Conservation (phyloP, 2,329 filamentous ascomycete genomes). For the Teratosphaeria epicoccoides region DNA sequence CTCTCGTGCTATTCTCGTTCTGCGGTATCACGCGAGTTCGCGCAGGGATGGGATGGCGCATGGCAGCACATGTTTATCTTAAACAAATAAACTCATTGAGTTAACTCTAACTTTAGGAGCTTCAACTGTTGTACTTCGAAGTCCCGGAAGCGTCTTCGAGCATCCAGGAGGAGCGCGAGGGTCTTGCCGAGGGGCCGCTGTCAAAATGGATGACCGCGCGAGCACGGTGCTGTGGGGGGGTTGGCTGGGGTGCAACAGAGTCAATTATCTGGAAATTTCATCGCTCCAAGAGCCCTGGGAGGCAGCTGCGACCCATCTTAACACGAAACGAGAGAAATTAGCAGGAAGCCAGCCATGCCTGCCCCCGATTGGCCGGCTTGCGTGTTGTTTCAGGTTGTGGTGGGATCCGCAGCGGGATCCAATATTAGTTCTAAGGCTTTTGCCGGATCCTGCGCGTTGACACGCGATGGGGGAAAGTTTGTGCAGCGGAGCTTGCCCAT, state of each 20-base stretch:
- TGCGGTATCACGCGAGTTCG: background rate
- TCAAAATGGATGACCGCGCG: no score
- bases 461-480: background rate
- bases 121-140: no score
- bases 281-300: no score
- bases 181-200: no score
- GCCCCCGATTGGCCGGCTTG: background rate
- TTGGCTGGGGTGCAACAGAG: no score
- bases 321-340: background rate
- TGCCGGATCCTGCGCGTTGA: background rate
- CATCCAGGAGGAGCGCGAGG: no score
- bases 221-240: no score
- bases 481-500: background rate
- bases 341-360: background rate
- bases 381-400: background rate
- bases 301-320: no score
- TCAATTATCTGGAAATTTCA: no score
- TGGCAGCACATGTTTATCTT: background rate
- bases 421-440: no score
- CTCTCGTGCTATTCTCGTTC: background rate
- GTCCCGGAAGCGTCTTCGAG: background rate
- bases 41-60: background rate
- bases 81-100: no score
- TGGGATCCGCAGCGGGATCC: background rate
- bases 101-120: no score